Conservation (phyloP, 345 rosid species). For the Noccaea bulbosa region DNA sequence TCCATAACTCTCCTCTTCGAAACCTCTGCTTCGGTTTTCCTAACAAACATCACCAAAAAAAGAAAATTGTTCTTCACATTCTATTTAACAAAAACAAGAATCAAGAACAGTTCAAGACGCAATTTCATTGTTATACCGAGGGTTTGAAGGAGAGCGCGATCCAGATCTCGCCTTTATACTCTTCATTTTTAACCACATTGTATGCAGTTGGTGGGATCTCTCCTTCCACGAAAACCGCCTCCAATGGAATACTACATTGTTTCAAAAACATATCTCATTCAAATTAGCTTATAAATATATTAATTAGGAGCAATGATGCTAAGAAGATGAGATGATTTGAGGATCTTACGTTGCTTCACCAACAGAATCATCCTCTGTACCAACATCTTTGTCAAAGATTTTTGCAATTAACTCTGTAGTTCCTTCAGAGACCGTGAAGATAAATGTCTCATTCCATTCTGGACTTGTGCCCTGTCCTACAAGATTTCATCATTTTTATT, state of each 20-base stretch:
- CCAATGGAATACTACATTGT: constrained; percentile 62
- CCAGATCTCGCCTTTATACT: constrained; percentile 68
- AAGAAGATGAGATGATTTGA: neutral
- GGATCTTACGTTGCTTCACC: constrained; percentile 72
- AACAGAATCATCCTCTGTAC: constrained; percentile 61
- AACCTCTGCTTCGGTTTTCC: constrained; percentile 46
- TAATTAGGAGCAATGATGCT: neutral
- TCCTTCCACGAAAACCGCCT: constrained; percentile 64
- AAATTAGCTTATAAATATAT: neutral
- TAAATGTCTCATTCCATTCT: constrained; percentile 83
- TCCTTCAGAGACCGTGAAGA: constrained; percentile 61
- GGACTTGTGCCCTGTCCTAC: constrained; percentile 69
- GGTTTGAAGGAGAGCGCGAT: constrained; percentile 68
- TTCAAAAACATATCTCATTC: constrained; percentile 4
- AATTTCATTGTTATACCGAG: constrained; percentile 49
- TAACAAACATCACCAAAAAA: constrained; percentile 12
- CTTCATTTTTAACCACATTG: constrained; percentile 74
- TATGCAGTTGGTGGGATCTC: constrained; percentile 57
- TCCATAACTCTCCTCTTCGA: constrained; percentile 53
- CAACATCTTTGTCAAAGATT: constrained; percentile 70
- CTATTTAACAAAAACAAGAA: neutral
- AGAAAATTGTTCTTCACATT: constrained; percentile 9
- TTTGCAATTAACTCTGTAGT: constrained; percentile 56
- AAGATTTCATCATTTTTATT: neutral
- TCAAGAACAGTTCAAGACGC: constrained; percentile 13